Percentiles rank a stretch among this genome's conserved stretches.
Evolutionary conservation across 2,329 filamentous ascomycete genomes (phyloP).

Genomic region (Pseudogymnoascus pannorum): DNA sequence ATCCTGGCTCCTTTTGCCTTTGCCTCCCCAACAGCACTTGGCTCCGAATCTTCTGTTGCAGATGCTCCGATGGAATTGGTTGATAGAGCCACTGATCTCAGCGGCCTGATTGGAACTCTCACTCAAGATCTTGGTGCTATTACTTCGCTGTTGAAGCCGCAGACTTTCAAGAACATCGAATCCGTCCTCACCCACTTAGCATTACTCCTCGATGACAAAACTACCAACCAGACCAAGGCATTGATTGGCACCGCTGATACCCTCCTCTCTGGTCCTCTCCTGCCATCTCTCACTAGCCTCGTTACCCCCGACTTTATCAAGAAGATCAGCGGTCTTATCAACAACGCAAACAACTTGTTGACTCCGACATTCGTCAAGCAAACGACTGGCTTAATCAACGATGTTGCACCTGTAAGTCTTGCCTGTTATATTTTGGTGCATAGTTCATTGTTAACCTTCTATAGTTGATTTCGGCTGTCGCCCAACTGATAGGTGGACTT

Average conservation of each 20-base stretch:
- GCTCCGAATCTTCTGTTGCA: neutral
- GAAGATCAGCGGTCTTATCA: neutral
- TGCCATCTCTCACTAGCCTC: neutral
- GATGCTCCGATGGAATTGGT: neutral
- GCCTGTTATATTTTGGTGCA: neutral
- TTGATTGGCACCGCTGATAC: neutral
- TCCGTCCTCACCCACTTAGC: conserved; percentile 2
- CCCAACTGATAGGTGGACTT: neutral
- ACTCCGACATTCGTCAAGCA: neutral
- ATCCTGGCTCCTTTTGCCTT: neutral
- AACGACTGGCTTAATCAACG: neutral
- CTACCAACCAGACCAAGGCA: conserved; percentile 10
- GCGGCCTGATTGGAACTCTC: neutral
- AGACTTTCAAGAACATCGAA: conserved; percentile 10
- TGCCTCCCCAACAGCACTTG: neutral
- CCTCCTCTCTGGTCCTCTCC: neutral
- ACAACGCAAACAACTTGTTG: conserved; percentile 5
- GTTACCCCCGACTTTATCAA: neutral
- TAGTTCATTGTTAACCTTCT: neutral
- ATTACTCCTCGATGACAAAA: conserved; percentile 11
- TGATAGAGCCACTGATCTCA: neutral
- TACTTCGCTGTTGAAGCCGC: conserved; percentile 7
- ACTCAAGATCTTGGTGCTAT: neutral
- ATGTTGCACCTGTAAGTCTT: neutral
- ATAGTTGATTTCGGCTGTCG: neutral